A percentile compares a stretch with the other conserved stretches of the same genome.
phyloP scores from a whole-genome alignment of 1,284 basidiomycete genomes.

The Sporisorium scitamineum region DNA sequence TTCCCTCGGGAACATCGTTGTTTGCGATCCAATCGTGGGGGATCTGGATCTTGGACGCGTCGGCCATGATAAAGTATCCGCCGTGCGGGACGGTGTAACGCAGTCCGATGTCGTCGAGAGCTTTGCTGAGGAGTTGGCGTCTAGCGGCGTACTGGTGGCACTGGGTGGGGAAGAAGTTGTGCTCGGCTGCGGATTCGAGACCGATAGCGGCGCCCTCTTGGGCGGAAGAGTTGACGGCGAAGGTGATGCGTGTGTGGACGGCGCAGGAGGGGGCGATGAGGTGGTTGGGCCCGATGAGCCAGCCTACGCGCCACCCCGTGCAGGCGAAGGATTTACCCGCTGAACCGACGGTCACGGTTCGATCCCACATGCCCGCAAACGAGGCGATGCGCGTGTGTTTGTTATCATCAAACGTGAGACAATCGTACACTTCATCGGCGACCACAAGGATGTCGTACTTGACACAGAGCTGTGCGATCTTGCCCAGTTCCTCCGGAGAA shows the following conservation, averaged over 20 bases:
- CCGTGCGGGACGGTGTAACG: conserved; percentile 74
- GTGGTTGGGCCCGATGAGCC: conserved; percentile 87
- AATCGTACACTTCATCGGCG: conserved; percentile 94
- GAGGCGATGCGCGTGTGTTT: conserved; percentile 91
- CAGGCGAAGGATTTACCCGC: conserved; percentile 91
- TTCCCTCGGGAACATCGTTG: conserved; percentile 79
- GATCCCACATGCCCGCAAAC: conserved; percentile 88
- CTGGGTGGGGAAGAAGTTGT: conserved; percentile 85
- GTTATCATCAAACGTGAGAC: conserved; percentile 86
- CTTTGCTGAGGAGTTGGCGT: conserved; percentile 78
- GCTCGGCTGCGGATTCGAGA: conserved; percentile 77
- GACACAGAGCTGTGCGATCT: conserved; percentile 86
- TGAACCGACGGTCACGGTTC: conserved; percentile 84
- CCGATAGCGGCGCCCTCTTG: conserved; percentile 73
- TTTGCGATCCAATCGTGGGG: conserved; percentile 88
- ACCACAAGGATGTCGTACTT: conserved; percentile 93
- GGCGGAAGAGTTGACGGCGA: conserved; percentile 92
- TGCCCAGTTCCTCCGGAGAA: conserved; percentile 81
- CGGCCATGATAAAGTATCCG: conserved; percentile 72
- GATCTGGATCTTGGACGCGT: conserved; percentile 82
- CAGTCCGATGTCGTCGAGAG: conserved; percentile 86
- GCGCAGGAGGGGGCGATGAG: conserved; percentile 89
- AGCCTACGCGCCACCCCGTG: conserved; percentile 97
- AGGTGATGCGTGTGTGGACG: conserved; percentile 92
- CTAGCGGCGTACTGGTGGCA: conserved; percentile 83